Conservation (phyloP, 306 rosid genomes). For the Cucumis hystrix region DNA sequence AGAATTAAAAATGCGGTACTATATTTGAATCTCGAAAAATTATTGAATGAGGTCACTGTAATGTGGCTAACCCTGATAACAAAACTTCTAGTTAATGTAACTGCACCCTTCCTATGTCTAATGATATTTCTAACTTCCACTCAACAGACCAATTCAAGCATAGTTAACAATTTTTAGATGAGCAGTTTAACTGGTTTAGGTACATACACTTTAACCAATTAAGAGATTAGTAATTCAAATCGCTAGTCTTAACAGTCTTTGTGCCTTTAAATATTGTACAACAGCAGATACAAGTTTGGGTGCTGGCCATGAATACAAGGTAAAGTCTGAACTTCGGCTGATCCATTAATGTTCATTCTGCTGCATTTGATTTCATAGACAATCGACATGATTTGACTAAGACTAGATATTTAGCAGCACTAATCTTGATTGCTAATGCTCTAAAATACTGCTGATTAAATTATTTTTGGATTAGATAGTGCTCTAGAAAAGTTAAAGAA, state of each 20-base stretch:
- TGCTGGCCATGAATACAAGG: background rate
- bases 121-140: too few relatives aligned
- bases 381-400: background rate
- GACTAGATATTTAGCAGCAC: background rate
- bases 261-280: background rate
- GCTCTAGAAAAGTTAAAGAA: too few relatives aligned
- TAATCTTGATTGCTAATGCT: background rate
- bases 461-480: background rate
- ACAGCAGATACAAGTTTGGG: background rate
- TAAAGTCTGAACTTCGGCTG: background rate
- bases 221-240: too few relatives aligned
- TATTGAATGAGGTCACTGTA: too few relatives aligned
- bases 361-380: background rate
- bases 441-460: background rate
- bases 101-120: too few relatives aligned
- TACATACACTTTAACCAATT: too few relatives aligned
- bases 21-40: too few relatives aligned
- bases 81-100: too few relatives aligned
- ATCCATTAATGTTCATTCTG: background rate
- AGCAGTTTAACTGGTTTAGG: too few relatives aligned
- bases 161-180: too few relatives aligned
- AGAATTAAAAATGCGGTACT: background rate
- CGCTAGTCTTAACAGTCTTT: background rate
- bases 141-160: too few relatives aligned
- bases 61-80: too few relatives aligned